Evolutionary conservation across 73 alveolate genomes (phyloP), one percentile per base, ranked within the genome.

Genomic region (Blepharisma japonicum): DNA sequence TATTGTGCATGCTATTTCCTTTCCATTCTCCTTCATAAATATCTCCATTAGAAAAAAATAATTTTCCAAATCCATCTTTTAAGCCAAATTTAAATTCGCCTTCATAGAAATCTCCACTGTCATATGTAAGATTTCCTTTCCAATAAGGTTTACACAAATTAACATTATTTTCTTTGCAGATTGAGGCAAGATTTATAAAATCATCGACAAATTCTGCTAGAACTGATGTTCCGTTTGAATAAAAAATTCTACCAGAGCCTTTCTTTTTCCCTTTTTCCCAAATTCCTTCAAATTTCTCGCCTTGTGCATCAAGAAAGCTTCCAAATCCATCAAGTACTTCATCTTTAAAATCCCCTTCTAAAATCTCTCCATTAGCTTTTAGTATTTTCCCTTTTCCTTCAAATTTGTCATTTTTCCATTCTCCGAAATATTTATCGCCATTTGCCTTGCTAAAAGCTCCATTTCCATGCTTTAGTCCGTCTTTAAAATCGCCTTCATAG

Each of bases 251-350:
- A 1, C 42, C 42, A 3, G 42, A 1, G 42, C 42, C 42, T 32
- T 32, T 32, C 42, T 32, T 53, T 53, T 53, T 53, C 6, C 67
- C 67, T 14, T 53, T 53, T 53, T 53, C 67, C 67, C 67, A 88
- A 32, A 81, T 79, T 50, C 95, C 95, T 68, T 88, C 92, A 70
- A 85, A 85, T 77, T 79, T 81, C 68, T 85, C 90, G 8, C 95
- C 95, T 68, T 77, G 71, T 23, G 47, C 74, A 68, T 86, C 80
- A 70, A 80, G 27, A 66, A 86, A 81, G 21, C 81, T 51, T 77
- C 91, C 91, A 61, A 50, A 68, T 6, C 96, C 96, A 55, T 70
- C 55, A 27, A 87, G 83, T 55, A 85, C 84, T 0, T 84, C 90
- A 61, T 83, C 86, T 9, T 53, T 78, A 78, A 83, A 83, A 25